These are phyloP conservation scores for Diaporthe helianthi DNA, from an alignment of 2,329 filamentous ascomycete genomes.

Conservation along the genomic window DNA sequence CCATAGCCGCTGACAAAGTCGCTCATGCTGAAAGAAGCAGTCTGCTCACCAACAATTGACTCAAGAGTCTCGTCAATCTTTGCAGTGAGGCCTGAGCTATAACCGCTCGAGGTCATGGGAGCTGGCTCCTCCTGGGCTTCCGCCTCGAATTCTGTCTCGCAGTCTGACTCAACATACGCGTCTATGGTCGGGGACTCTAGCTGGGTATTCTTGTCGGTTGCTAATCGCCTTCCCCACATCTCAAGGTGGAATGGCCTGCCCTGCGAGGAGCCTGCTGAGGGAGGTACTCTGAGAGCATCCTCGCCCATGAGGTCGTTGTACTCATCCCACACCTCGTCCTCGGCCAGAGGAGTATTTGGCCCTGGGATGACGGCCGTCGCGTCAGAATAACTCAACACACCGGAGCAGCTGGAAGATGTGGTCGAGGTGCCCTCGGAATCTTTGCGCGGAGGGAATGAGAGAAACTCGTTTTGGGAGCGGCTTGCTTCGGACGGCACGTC, in stretches of 20 bases:
- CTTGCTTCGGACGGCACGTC: slow-evolving; percentile 43
- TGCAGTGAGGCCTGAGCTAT: slow-evolving; percentile 62
- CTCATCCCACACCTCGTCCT: slow-evolving; percentile 94
- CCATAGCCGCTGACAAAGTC: slow-evolving; percentile 52
- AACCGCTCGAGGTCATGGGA: slow-evolving; percentile 54
- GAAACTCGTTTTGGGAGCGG: slow-evolving; percentile 65
- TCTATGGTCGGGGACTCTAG: slow-evolving; percentile 58
- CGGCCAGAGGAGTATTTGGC: slow-evolving; percentile 66
- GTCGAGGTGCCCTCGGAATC: slow-evolving; percentile 64
- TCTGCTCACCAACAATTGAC: slow-evolving; percentile 45
- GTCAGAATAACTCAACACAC: slow-evolving; percentile 63
- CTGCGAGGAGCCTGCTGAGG: slow-evolving; percentile 63
- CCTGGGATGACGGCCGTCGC: slow-evolving; percentile 72
- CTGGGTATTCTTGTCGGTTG: slow-evolving; percentile 45
- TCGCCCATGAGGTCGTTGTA: slow-evolving; percentile 89
- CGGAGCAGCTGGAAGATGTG: slow-evolving; percentile 72
- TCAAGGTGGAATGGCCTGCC: slow-evolving; percentile 65
- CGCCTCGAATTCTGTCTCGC: slow-evolving; percentile 41
- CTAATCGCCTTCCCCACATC: slow-evolving; percentile 49
- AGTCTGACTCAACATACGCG: slow-evolving; percentile 40
- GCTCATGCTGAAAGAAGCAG: slow-evolving; percentile 52
- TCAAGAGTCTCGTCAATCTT: slow-evolving; percentile 58
- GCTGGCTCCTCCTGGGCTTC: slow-evolving; percentile 41
- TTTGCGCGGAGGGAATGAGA: slow-evolving; percentile 73
- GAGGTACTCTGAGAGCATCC: slow-evolving; percentile 51